Evolutionary conservation across 257 asterid genomes (phyloP).

Genomic region (Salvia rosmarinus): DNA sequence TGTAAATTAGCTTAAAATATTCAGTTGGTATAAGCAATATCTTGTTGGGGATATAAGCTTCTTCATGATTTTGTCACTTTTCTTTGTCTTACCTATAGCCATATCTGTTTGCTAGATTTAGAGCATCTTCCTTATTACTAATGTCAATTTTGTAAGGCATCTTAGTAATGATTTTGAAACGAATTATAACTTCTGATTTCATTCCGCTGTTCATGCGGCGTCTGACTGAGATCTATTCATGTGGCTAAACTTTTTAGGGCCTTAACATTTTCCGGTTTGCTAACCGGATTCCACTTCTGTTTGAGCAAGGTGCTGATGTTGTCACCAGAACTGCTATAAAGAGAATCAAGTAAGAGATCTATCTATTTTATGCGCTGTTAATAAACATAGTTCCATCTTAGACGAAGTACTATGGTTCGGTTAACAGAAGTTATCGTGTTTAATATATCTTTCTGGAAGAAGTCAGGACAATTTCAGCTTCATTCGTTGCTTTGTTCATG

Average conservation of each 20-base stretch:
- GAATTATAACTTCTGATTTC: not conserved
- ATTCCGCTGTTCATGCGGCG: not conserved
- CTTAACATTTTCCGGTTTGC: conserved; percentile 89
- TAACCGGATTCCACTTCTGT: conserved; percentile 89
- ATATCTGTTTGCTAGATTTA: not conserved
- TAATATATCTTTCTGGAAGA: conserved; percentile 3
- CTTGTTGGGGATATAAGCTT: not conserved
- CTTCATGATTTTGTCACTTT: no score
- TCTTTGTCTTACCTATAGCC: not conserved
- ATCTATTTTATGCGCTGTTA: conserved; percentile 14
- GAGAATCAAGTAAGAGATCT: conserved; percentile 73
- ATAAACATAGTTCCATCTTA: not conserved
- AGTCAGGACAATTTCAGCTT: conserved; percentile 20
- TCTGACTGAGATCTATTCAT: conserved; percentile 14
- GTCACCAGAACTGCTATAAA: conserved; percentile 85
- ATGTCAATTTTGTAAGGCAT: not conserved
- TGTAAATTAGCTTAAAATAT: not conserved
- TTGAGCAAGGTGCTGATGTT: conserved; percentile 98
- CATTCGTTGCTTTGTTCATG: conserved; percentile 27
- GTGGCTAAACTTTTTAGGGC: conserved; percentile 61
- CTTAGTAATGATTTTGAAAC: not conserved
- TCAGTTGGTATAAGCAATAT: not conserved
- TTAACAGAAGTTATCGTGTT: conserved; percentile 12
- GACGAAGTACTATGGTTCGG: conserved; percentile 8
- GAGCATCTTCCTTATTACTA: not conserved